phyloP scores from a whole-genome alignment of 2,329 filamentous ascomycete genomes.

The Endocalyx cinctus region DNA sequence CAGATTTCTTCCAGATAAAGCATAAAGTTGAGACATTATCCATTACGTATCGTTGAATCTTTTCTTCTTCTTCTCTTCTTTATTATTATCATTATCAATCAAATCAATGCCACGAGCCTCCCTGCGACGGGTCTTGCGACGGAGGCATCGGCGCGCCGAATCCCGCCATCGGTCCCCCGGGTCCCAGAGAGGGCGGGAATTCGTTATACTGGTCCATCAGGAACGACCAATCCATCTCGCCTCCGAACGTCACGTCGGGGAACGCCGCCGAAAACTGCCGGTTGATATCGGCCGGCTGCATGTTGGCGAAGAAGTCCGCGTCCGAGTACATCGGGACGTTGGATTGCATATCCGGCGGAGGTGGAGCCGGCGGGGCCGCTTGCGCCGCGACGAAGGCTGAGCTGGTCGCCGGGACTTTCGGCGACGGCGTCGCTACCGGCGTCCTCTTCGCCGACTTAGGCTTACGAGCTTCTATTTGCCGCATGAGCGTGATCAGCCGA shows the following conservation, averaged over 20 bases:
- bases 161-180: too few relatives aligned
- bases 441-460: conserved; percentile 30
- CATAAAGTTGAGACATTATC: too few relatives aligned
- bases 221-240: conserved; percentile 29
- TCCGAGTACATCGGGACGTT: conserved; percentile 17
- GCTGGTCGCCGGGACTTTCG: conserved; percentile 19
- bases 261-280: conserved; percentile 25
- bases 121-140: too few relatives aligned
- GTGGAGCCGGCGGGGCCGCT: conserved; percentile 7
- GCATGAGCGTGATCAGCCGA: conserved; percentile 42
- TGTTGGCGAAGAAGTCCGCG: conserved; percentile 16
- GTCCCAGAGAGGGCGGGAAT: too few relatives aligned
- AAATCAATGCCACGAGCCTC: too few relatives aligned
- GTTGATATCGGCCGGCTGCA: conserved; percentile 20
- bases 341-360: conserved; percentile 8
- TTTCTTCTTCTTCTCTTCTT: too few relatives aligned
- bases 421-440: conserved; percentile 22
- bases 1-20: too few relatives aligned
- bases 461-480: conserved; percentile 32
- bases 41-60: too few relatives aligned
- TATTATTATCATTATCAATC: too few relatives aligned
- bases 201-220: conserved; percentile 25
- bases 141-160: too few relatives aligned
- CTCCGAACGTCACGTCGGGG: conserved; percentile 25
- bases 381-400: conserved; percentile 14